Base-by-base conservation (phyloP, 139 green algal species). In the Eudorina sp. region DNA sequence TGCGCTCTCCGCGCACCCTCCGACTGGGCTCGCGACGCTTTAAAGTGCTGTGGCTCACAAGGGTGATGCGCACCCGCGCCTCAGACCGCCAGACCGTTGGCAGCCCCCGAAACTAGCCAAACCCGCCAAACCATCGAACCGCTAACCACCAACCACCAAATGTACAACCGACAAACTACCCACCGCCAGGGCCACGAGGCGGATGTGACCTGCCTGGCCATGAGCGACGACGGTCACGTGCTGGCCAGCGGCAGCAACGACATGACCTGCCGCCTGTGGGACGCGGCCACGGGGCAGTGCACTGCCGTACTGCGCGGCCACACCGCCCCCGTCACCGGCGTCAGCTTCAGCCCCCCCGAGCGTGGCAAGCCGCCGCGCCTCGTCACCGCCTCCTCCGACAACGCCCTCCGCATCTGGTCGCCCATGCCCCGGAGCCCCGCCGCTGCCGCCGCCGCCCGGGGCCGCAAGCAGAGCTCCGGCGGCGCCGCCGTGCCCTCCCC, bases 371-470 rank as follows among this genome's bases (percentile, higher is more conserved):
- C 76, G 25, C 51, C 27, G n/a, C 48, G 76, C 31, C 51, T 83
- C 16, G 46, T 69, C 31, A 70, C 76, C 34, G 16, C 18, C 76
- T 83, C 43, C 76, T 83, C 76, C 46, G 76, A 83, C 46, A 83
- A 83, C 76, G 51, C 51, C 0, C 34, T 83, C 6, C 76, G 76
- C 31, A 69, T 83, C 51, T 83, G 76, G 76, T n/a, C 74, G 7
- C 23, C 74, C 1, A 25, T 51, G 46, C 46, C 48, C 45, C 7
- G 25, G 29, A 40, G 14, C 40, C 21, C 6, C 27, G 38, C 29
- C 72, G 27, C 8, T 2, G 38, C 41, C 40, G 40, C 3, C 40
- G 72, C 72, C 25, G 72, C 72, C 25, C 55, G 55, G 4, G 55
- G 55, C 5, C 55, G 55, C 27, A 66, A 25, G 55, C 29, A 23